Evolutionary conservation across 2,329 filamentous ascomycete species (phyloP), one percentile per base, ranked within the genome.

Genomic region (Fusarium sp.): DNA sequence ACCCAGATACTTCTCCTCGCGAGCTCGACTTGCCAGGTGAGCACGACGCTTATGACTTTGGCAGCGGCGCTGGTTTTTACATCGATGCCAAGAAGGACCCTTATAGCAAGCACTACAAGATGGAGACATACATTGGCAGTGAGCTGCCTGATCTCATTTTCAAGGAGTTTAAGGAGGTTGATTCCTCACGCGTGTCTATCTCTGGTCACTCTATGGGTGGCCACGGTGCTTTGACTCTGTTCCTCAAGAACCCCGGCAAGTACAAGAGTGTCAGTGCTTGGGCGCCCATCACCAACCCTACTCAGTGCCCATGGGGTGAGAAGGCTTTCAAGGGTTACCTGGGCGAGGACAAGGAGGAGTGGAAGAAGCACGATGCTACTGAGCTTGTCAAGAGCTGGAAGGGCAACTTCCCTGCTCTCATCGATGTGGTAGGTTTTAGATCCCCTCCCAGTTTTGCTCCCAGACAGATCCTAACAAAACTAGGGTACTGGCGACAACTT

Each of bases 191-290:
- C 40, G 89, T 97, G 56, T 91, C 90, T 79, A 96, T 99, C 75
- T 93, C 92, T 40, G 96, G 96, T 7, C 96, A 99, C 83, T 94
- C 90, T 74, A 99, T 99, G 96, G 96, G 96, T 71, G 96, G 96
- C 0, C 96, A 99, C 80, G 96, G 96, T 67, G 96, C 96, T 44
- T 83, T 99, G 72, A 97, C 94, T 45, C 82, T 98, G 73, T 98
- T 92, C 83, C 86, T 99, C 52, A 95, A 93, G 83, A 91, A 98
- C 81, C 94, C 96, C 0, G 93, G 92, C 67, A 89, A 87, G 83
- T 99, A 97, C 85, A 92, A 90, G 83, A 93, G 89, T 69, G 93
- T 96, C 58, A 94, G 91, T 65, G 95, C 95, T 2, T 97, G 96
- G 76, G 92, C 96, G 48, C 95, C 95, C 20, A 96, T 98, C 74